phyloP scores from a whole-genome alignment of 2,329 filamentous ascomycete species.

The Fusarium agapanthi region DNA sequence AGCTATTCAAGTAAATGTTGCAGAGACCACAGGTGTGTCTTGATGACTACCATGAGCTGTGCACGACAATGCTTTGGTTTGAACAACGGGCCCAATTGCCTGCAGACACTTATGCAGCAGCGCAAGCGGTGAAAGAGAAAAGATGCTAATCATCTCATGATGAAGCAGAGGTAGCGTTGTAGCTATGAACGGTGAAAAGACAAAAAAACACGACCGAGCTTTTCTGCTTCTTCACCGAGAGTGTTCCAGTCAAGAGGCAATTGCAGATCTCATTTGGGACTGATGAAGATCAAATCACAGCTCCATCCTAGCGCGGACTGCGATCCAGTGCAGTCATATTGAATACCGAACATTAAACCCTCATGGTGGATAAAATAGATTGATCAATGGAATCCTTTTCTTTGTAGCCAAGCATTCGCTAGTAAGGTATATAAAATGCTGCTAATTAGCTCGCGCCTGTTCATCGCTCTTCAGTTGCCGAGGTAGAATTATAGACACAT shows the following conservation, averaged over 20 bases:
- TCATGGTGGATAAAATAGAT: slow-evolving; percentile 20
- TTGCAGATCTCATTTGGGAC: slow-evolving; percentile 26
- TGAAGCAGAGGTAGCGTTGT: slow-evolving; percentile 9
- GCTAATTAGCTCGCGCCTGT: background rate
- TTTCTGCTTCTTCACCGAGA: slow-evolving; percentile 7
- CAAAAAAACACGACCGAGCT: background rate
- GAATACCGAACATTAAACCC: slow-evolving; percentile 10
- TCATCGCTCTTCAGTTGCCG: slow-evolving; percentile 13
- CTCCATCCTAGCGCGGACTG: slow-evolving; percentile 20
- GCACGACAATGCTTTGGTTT: slow-evolving; percentile 23
- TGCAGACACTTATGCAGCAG: slow-evolving; percentile 35
- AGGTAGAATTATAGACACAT: slow-evolving; percentile 12
- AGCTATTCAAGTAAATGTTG: background rate
- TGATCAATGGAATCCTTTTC: slow-evolving; percentile 13
- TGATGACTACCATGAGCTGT: slow-evolving; percentile 21
- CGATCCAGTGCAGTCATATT: slow-evolving; percentile 17
- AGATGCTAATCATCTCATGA: slow-evolving; percentile 14
- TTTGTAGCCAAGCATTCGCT: slow-evolving; percentile 3
- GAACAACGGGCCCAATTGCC: slow-evolving; percentile 20
- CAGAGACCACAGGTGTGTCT: slow-evolving; percentile 32
- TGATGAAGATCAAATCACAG: slow-evolving; percentile 24
- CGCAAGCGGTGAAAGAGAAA: slow-evolving; percentile 40
- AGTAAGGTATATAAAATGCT: background rate
- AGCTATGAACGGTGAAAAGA: background rate
- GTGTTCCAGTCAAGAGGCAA: background rate